phyloP scores from a whole-genome alignment of 139 green algal genomes.

The Zygnema cylindricum region DNA sequence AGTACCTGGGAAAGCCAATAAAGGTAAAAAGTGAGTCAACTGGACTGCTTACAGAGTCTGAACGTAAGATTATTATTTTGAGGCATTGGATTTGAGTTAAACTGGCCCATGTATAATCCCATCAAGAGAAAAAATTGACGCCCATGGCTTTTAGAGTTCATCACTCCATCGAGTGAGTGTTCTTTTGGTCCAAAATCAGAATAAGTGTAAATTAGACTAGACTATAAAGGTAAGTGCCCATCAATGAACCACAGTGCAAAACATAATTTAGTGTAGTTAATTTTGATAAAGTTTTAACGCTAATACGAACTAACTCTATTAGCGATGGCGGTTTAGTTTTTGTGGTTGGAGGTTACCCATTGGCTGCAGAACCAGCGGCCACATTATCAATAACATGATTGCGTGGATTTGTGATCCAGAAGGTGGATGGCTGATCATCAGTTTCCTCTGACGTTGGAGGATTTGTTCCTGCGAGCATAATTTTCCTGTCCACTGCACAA shows the following conservation, averaged over 20 bases:
- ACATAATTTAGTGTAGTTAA: too few relatives aligned
- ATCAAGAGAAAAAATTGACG: not conserved
- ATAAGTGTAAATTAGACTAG: not conserved
- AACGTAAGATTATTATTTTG: too few relatives aligned
- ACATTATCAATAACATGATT: constrained; percentile 71
- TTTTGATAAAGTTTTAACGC: too few relatives aligned
- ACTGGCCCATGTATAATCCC: too few relatives aligned
- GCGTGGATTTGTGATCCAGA: constrained; percentile 79
- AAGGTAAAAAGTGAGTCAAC: not conserved
- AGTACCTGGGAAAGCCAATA: constrained; percentile 30
- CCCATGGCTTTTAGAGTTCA: not conserved
- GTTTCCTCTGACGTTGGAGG: constrained; percentile 60
- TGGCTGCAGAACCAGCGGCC: constrained; percentile 61
- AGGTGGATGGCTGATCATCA: constrained; percentile 71
- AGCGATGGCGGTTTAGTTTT: too few relatives aligned
- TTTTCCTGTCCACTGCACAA: constrained; percentile 9
- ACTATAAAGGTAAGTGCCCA: too few relatives aligned
- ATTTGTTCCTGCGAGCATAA: not conserved
- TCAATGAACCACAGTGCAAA: too few relatives aligned
- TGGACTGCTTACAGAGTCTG: not conserved
- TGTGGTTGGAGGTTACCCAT: too few relatives aligned
- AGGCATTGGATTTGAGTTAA: too few relatives aligned
- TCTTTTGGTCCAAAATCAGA: not conserved
- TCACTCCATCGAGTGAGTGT: not conserved
- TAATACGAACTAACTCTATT: too few relatives aligned